A percentile compares a stretch with the other conserved stretches of the same genome.
Evolutionary conservation across 352 stramenopile genomes (phyloP).

Genomic region (Phytophthora hibernalis): DNA sequence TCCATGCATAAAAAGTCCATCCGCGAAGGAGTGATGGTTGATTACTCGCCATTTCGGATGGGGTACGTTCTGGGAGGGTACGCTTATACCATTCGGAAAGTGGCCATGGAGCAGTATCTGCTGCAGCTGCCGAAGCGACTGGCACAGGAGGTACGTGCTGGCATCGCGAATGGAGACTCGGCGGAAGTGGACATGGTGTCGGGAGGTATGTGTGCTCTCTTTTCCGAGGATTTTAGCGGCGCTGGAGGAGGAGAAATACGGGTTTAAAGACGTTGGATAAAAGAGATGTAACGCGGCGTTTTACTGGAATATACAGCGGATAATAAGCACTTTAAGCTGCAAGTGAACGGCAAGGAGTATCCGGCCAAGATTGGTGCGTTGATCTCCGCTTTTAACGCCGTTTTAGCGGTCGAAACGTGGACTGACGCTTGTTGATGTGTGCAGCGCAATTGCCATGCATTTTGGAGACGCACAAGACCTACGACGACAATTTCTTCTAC

Average conservation of each 20-base stretch:
- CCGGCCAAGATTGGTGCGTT: slow-evolving; percentile 76
- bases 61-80: background rate
- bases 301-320: slow-evolving; percentile 65
- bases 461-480: slow-evolving; percentile 91
- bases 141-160: slow-evolving; percentile 71
- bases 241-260: slow-evolving; percentile 14
- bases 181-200: slow-evolving; percentile 82
- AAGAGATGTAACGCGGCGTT: slow-evolving; percentile 9
- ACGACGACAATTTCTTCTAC: slow-evolving; percentile 91
- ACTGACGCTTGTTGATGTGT: slow-evolving; percentile 8
- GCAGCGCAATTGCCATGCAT: slow-evolving; percentile 86
- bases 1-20: too few species aligned
- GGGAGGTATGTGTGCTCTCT: slow-evolving; percentile 48
- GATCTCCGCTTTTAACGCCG: slow-evolving; percentile 46
- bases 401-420: background rate
- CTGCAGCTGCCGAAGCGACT: slow-evolving; percentile 87
- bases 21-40: slow-evolving; percentile 23
- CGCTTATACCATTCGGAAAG: background rate
- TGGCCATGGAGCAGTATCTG: slow-evolving; percentile 86
- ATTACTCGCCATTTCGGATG: slow-evolving; percentile 11
- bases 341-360: slow-evolving; percentile 81
- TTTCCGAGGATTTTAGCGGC: background rate
- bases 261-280: background rate
- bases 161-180: slow-evolving; percentile 67
- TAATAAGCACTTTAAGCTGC: slow-evolving; percentile 88